phyloP scores from a whole-genome alignment of 2,329 filamentous ascomycete genomes.

The Exophiala aquamarina region DNA sequence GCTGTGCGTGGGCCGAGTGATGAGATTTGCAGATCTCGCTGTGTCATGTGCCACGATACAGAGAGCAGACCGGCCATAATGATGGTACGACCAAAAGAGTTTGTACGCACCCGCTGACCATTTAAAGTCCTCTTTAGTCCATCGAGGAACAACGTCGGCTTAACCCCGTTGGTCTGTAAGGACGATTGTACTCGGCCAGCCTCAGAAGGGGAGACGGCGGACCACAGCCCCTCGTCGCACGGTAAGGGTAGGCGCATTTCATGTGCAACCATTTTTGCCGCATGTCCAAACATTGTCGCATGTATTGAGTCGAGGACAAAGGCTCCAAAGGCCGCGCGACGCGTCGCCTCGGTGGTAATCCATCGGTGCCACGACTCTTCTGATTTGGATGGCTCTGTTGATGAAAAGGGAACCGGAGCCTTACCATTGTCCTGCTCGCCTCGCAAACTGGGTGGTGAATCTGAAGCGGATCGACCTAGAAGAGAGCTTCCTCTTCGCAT shows the following conservation, averaged over 20 bases:
- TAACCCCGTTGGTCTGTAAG: conserved; percentile 76
- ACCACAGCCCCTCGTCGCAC: conserved; percentile 91
- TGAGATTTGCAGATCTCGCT: conserved; percentile 88
- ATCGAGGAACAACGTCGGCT: conserved; percentile 84
- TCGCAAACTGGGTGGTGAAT: conserved; percentile 75
- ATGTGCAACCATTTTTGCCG: conserved; percentile 93
- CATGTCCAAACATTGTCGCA: conserved; percentile 96
- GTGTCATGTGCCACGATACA: conserved; percentile 97
- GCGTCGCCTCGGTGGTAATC: conserved; percentile 91
- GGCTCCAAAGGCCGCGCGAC: conserved; percentile 85
- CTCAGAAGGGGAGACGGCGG: conserved; percentile 81
- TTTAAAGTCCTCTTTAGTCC: conserved; percentile 87
- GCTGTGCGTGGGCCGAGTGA: conserved; percentile 69
- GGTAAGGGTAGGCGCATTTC: conserved; percentile 89
- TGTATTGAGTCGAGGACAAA: conserved; percentile 96
- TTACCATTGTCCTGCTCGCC: conserved; percentile 54
- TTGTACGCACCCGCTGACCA: conserved; percentile 81
- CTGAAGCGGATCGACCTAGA: conserved; percentile 79
- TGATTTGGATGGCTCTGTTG: conserved; percentile 61
- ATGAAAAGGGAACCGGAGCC: conserved; percentile 40
- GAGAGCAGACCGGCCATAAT: conserved; percentile 92
- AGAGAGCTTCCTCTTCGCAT: conserved; percentile 93
- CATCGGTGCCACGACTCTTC: conserved; percentile 96
- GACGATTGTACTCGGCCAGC: conserved; percentile 81
- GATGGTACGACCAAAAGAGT: conserved; percentile 88